Conservation (phyloP, 148 eudicot genomes). For the Talinum fruticosum region DNA sequence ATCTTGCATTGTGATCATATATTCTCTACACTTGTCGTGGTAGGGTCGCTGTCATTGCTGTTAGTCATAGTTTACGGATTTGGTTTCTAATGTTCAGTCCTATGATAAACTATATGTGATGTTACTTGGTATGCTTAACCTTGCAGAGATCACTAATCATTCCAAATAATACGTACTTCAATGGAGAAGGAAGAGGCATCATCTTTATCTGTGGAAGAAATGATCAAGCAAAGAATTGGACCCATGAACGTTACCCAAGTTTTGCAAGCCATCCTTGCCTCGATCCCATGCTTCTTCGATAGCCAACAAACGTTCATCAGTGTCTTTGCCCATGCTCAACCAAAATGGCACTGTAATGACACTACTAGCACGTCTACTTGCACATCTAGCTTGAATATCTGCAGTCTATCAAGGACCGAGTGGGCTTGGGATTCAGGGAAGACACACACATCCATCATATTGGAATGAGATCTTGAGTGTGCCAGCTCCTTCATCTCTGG, state of each 20-base stretch:
- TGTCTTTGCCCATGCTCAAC: slow-evolving; percentile 24
- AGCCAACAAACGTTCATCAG: slow-evolving; percentile 24
- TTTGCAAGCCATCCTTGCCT: slow-evolving; percentile 18
- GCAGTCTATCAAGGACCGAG: neutral
- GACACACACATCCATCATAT: neutral
- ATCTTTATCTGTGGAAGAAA: slow-evolving; percentile 5
- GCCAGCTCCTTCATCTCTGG: neutral
- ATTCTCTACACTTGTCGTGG: too few species aligned
- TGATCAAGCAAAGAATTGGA: slow-evolving; percentile 22
- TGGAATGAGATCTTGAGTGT: neutral
- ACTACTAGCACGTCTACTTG: neutral
- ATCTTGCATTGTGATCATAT: too few species aligned
- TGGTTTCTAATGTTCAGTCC: too few species aligned
- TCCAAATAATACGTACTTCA: neutral
- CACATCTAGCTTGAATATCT: neutral
- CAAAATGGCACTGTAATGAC: slow-evolving; percentile 22
- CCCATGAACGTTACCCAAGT: slow-evolving; percentile 9
- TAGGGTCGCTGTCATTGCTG: too few species aligned
- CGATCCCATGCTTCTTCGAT: slow-evolving; percentile 21
- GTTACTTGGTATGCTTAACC: too few species aligned
- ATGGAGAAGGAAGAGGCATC: neutral
- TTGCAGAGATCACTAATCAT: too few species aligned
- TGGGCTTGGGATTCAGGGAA: neutral
- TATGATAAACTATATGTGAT: too few species aligned
- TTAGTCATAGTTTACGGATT: too few species aligned